Conservation (phyloP, 306 rosid species). For the Cicer cuneatum region DNA sequence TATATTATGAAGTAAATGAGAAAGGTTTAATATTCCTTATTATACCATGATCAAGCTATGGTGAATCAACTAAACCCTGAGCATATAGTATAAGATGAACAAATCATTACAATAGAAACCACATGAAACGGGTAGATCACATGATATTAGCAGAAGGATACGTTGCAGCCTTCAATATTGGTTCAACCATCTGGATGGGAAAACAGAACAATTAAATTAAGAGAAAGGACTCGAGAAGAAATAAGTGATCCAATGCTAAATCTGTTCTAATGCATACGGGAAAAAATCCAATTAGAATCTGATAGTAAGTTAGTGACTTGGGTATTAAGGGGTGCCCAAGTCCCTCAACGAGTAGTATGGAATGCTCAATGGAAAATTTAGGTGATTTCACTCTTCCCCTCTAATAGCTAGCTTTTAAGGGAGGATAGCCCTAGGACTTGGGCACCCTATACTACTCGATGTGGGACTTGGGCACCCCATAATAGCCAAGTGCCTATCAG, state of each 20-base stretch:
- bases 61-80: constrained; percentile 15
- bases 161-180: constrained; percentile 86
- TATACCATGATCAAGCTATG: constrained; percentile 8
- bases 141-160: constrained; percentile 60
- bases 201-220: constrained; percentile 29
- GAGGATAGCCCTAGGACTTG: background rate
- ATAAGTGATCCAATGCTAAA: constrained; percentile 28
- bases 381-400: no score
- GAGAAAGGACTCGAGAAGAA: constrained; percentile 23
- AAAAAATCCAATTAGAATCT: background rate
- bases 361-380: no score
- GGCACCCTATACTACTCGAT: background rate
- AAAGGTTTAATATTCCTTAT: background rate
- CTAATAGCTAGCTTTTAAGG: background rate
- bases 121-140: background rate
- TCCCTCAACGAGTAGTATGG: no score
- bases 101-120: constrained; percentile 13
- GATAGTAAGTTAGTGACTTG: background rate
- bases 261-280: background rate
- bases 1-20: background rate
- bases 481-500: background rate
- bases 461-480: background rate
- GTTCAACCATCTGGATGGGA: constrained; percentile 85
- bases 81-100: constrained; percentile 5
- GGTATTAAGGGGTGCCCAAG: no score